A percentile compares a stretch with the other conserved stretches of the same genome.
These are phyloP conservation scores for Immersiella caudata DNA, from an alignment of 495 filamentous ascomycete genomes.

Conservation along the genomic window DNA sequence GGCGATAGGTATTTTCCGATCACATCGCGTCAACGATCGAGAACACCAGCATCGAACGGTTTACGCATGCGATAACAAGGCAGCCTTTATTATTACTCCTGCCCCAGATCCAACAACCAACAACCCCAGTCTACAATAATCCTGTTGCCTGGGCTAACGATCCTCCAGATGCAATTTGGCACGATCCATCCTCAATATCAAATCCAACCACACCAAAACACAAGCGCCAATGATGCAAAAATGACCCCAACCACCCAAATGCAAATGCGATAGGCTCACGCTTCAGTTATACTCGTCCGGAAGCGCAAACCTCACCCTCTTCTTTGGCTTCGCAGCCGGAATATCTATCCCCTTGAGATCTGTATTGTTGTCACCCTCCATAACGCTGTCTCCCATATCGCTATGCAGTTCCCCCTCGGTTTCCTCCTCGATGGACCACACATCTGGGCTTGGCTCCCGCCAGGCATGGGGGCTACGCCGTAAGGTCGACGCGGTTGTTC, in stretches of 20 bases:
- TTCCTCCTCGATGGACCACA: constrained; percentile 56
- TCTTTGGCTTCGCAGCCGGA: constrained; percentile 51
- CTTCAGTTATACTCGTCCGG: constrained; percentile 38
- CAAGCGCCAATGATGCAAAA: not conserved
- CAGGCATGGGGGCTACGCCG: constrained; percentile 47
- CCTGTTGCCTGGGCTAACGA: not conserved
- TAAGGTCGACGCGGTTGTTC: constrained; percentile 16
- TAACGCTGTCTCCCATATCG: constrained; percentile 35
- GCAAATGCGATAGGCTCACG: not conserved
- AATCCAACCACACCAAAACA: not conserved
- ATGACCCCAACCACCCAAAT: not conserved
- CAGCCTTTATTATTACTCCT: not conserved
- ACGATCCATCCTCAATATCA: not conserved
- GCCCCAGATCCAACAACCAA: not conserved
- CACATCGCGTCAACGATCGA: not conserved
- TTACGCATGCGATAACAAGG: not conserved
- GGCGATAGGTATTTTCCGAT: not conserved
- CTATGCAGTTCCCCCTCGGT: constrained; percentile 47
- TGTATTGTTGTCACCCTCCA: constrained; percentile 27
- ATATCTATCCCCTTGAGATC: constrained; percentile 40
- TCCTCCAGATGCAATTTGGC: not conserved
- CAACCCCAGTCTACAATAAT: not conserved
- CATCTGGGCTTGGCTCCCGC: constrained; percentile 56
- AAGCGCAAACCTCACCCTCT: constrained; percentile 54
- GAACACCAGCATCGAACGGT: not conserved